A percentile compares a stretch with the other conserved stretches of the same genome.
phyloP scores from a whole-genome alignment of 192 early-diverging fungal species.

The Funneliformis geosporum region DNA sequence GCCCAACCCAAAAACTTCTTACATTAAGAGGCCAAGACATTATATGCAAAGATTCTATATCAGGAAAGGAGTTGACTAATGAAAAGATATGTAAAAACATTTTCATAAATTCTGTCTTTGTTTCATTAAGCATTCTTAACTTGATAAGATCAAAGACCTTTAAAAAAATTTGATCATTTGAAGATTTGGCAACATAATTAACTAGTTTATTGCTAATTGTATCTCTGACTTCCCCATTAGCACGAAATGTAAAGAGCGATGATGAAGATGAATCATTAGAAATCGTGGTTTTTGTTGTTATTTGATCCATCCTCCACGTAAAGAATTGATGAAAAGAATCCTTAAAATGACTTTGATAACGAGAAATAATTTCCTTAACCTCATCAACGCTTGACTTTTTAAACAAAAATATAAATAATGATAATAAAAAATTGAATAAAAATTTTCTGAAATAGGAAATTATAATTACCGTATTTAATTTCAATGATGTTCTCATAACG shows the following conservation, averaged over 20 bases:
- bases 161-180: background rate
- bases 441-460: too few relatives aligned
- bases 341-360: background rate
- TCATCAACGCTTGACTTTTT: background rate
- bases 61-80: background rate
- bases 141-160: background rate
- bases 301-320: background rate
- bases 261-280: background rate
- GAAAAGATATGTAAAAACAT: background rate
- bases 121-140: background rate
- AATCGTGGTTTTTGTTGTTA: background rate
- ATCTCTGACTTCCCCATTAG: background rate
- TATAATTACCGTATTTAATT: too few relatives aligned
- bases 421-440: too few relatives aligned
- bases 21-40: background rate
- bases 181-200: background rate
- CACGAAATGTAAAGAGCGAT: background rate
- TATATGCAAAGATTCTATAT: too few relatives aligned
- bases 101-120: background rate
- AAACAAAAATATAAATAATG: too few relatives aligned
- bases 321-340: background rate
- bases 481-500: background rate
- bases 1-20: background rate
- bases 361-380: background rate
- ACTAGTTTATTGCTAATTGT: background rate